Conservation (phyloP, 2,329 filamentous ascomycete species). For the Xylariaceae sp. region DNA sequence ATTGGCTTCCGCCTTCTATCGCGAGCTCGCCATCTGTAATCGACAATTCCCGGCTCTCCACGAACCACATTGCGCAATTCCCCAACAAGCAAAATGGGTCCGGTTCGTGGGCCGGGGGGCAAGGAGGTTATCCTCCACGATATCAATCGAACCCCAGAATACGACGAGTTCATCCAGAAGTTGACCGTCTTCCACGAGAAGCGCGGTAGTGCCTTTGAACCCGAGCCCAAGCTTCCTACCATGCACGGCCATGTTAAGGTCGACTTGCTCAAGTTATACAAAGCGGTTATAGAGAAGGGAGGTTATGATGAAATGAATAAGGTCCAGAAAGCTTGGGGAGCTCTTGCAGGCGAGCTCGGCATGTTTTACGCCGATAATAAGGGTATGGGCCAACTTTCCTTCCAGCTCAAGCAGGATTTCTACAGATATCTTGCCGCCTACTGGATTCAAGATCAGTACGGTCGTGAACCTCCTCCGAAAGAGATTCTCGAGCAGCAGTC, state of each 20-base stretch:
- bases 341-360: constrained; percentile 70
- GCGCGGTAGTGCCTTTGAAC: constrained; percentile 72
- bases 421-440: constrained; percentile 86
- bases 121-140: constrained; percentile 31
- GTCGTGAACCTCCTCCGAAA: constrained; percentile 76
- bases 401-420: constrained; percentile 80
- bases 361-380: constrained; percentile 65
- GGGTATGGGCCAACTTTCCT: constrained; percentile 66
- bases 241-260: constrained; percentile 73
- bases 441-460: constrained; percentile 73
- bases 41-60: background rate
- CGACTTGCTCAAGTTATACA: constrained; percentile 74
- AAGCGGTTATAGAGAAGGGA: constrained; percentile 67
- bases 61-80: constrained; percentile 8
- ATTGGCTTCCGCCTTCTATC: constrained; percentile 9
- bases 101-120: constrained; percentile 26
- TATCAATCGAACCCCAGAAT: constrained; percentile 63
- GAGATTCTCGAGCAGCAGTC: constrained; percentile 74
- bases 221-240: constrained; percentile 56
- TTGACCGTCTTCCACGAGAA: constrained; percentile 70
- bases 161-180: constrained; percentile 71
- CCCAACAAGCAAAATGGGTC: constrained; percentile 27
- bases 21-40: background rate
- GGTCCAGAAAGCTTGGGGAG: constrained; percentile 82
- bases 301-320: constrained; percentile 82